These are phyloP conservation scores for Biscogniauxia mediterranea DNA, from an alignment of 2,329 filamentous ascomycete genomes.

Conservation along the genomic window DNA sequence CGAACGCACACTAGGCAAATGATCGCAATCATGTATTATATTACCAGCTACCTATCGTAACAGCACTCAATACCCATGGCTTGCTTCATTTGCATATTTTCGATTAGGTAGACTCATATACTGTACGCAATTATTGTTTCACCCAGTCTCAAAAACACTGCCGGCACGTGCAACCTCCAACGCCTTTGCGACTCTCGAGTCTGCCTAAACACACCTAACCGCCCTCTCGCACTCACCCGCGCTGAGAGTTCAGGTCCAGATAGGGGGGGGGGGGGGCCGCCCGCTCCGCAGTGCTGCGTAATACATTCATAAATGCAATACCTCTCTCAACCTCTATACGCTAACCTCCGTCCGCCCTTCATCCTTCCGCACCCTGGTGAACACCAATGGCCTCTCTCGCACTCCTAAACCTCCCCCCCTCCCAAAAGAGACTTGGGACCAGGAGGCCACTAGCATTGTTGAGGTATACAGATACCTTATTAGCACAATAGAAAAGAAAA, in stretches of 20 bases:
- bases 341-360: not conserved
- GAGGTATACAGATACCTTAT: slow-evolving; percentile 20
- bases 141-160: slow-evolving; percentile 11
- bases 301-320: not conserved
- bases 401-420: too few relatives aligned
- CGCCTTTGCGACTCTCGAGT: slow-evolving; percentile 12
- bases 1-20: too few relatives aligned
- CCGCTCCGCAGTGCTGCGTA: not conserved
- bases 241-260: slow-evolving; percentile 6
- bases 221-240: slow-evolving; percentile 3
- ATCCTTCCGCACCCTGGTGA: not conserved
- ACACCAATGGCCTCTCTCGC: not conserved
- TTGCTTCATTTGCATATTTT: slow-evolving; percentile 14
- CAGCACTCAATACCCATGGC: slow-evolving; percentile 12
- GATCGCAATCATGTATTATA: slow-evolving; percentile 9
- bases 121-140: slow-evolving; percentile 15
- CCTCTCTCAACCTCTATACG: slow-evolving; percentile 1
- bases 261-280: not conserved
- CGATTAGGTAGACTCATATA: slow-evolving; percentile 12
- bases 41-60: slow-evolving; percentile 14
- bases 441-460: not conserved
- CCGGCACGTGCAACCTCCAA: slow-evolving; percentile 17
- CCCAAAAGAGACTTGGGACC: not conserved
- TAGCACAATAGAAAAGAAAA: slow-evolving; percentile 28
- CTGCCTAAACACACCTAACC: slow-evolving; percentile 17